Conservation (phyloP, 768 basidiomycete species). For the Candolleomyces efflorescens region DNA sequence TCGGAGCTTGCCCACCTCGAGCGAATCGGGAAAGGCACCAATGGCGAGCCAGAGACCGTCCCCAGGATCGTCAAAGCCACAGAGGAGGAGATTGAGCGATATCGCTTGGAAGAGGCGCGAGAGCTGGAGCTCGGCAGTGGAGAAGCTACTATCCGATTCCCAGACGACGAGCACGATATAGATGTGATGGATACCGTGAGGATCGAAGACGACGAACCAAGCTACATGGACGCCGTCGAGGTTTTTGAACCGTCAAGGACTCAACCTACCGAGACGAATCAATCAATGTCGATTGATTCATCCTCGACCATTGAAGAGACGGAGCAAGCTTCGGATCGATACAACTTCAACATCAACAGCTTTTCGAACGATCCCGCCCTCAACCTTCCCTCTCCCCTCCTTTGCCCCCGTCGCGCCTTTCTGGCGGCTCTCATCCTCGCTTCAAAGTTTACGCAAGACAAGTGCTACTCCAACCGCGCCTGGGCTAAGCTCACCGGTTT, state of each 20-base stretch:
- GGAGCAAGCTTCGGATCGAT: conserved; percentile 5
- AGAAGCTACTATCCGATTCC: conserved; percentile 10
- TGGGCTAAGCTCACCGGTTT: conserved; percentile 95
- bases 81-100: conserved; percentile 35
- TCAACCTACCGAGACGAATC: background rate
- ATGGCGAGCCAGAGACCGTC: conserved; percentile 36
- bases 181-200: conserved; percentile 42
- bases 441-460: conserved; percentile 90
- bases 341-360: conserved; percentile 5
- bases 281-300: background rate
- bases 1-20: conserved; percentile 58
- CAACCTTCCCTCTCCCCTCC: conserved; percentile 68
- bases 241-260: background rate
- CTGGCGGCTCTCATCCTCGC: conserved; percentile 86
- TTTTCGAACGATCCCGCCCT: conserved; percentile 12
- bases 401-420: conserved; percentile 87
- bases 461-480: conserved; percentile 89
- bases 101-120: conserved; percentile 23
- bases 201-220: conserved; percentile 25
- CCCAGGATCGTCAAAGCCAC: conserved; percentile 40
- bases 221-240: conserved; percentile 16
- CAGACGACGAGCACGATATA: conserved; percentile 14
- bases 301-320: background rate
- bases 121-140: conserved; percentile 19
- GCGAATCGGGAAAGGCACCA: conserved; percentile 36